Evolutionary conservation across 2,329 filamentous ascomycete genomes (phyloP), one percentile per base, ranked within the genome.

Genomic region (Alternaria sp.): DNA sequence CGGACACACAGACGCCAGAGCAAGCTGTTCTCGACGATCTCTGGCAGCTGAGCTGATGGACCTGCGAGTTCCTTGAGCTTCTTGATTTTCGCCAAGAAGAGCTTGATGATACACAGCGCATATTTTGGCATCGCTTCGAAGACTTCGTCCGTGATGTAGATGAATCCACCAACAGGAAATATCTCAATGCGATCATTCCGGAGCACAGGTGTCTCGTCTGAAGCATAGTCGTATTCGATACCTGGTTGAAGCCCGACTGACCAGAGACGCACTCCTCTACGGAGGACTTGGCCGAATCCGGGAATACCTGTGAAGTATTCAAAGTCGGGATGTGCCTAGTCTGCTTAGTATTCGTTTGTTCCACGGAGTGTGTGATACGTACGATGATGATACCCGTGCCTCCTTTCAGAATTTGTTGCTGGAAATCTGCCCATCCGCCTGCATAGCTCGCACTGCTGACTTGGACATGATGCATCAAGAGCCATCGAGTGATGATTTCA

Each of bases 131-230:
- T 66, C 46, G 79, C 63, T n/a, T 75, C 67, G 46, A 83, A 81
- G 2, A 83, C 73, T 26, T 83, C 79, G 43, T 83, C 82, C 1
- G 81, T 83, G 15, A 84, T 79, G 65, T 81, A 81, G 11, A 80
- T 76, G 6, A 81, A 73, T 7, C 72, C 74, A 6, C 81, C 82
- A 23, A 71, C 66, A 1, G 81, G 79, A 47, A 83, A 83, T 2
- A 78, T 66, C n/a, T 70, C 67, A 25, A 76, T 65, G n/a, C 63
- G 77, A 51, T 61, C 76, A 62, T 68, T 73, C 61, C 59, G 66
- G 5, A 57, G 19, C 5, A 59, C 71, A 5, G 61, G 61, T 9
- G 68, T 71, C 6, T 40, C 46, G 6, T 68, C 58, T 4, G 66
- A 49, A 11, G 68, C 62, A 12, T 61, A 26, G 11, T 74, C 68